A percentile compares a stretch with the other conserved stretches of the same genome.
Conservation (phyloP, 2,329 filamentous ascomycete genomes). For the Rutstroemia sp. region DNA sequence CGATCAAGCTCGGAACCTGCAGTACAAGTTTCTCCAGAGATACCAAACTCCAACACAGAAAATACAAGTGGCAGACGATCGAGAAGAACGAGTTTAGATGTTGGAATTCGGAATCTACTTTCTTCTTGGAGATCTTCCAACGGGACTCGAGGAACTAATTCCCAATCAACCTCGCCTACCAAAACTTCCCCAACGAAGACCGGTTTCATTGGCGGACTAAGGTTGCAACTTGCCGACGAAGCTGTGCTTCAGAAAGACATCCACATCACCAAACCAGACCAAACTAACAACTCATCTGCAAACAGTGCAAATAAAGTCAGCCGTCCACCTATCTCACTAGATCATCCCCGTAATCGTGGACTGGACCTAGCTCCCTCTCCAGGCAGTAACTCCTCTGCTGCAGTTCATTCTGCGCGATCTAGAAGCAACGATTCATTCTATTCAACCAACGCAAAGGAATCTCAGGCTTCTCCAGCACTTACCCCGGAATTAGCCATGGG, state of each 20-base stretch:
- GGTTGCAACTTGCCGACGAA: slow-evolving; percentile 23
- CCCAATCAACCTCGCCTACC: slow-evolving; percentile 1
- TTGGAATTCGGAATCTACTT: slow-evolving; percentile 17
- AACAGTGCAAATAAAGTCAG: not conserved
- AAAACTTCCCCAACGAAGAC: slow-evolving; percentile 5
- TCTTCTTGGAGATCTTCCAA: slow-evolving; percentile 10
- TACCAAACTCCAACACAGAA: not conserved
- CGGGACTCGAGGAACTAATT: not conserved
- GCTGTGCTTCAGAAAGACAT: slow-evolving; percentile 14
- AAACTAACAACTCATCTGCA: not conserved
- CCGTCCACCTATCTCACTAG: slow-evolving; percentile 4
- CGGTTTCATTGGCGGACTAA: slow-evolving; percentile 28
- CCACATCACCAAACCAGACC: not conserved
- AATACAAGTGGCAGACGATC: slow-evolving; percentile 8
- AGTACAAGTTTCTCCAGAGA: not conserved
- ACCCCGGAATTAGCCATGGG: slow-evolving; percentile 1
- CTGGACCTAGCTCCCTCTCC: not conserved
- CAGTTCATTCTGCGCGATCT: not conserved
- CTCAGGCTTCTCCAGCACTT: not conserved
- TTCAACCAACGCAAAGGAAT: not conserved
- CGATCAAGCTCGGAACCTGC: not conserved
- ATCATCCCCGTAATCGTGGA: slow-evolving; percentile 1
- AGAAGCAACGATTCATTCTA: not conserved
- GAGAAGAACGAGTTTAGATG: slow-evolving; percentile 20
- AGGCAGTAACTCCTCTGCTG: not conserved